These are phyloP conservation scores for Suhomyces maxii DNA, from an alignment of 1,139 yeast species.

Conservation along the genomic window DNA sequence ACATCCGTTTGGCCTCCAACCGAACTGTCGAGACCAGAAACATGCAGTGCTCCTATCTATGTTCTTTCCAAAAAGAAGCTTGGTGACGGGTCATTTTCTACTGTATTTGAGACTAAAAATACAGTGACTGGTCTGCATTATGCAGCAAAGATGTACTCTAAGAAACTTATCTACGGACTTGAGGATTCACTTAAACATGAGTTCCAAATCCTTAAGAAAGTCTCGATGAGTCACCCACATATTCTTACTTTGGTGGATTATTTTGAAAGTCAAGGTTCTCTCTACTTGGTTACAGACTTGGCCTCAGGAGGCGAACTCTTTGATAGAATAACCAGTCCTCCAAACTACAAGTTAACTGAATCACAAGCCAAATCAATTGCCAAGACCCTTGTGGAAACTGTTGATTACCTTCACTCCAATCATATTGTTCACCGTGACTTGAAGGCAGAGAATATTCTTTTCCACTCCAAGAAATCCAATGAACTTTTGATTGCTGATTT, in stretches of 20 bases:
- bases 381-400: constrained; percentile 28
- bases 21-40: constrained; percentile 13
- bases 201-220: constrained; percentile 52
- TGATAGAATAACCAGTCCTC: constrained; percentile 54
- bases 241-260: constrained; percentile 65
- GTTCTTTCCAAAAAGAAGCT: constrained; percentile 29
- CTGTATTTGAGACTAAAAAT: constrained; percentile 41
- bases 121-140: constrained; percentile 32
- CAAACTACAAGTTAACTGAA: constrained; percentile 39
- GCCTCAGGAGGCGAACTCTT: constrained; percentile 74
- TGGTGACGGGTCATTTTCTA: constrained; percentile 43
- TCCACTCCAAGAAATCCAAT: constrained; percentile 34
- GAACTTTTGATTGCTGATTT: constrained; percentile 66
- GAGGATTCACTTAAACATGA: constrained; percentile 51
- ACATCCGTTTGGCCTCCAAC: constrained; percentile 21
- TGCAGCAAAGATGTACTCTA: constrained; percentile 41
- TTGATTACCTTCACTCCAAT: constrained; percentile 32
- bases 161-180: constrained; percentile 35
- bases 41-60: constrained; percentile 24
- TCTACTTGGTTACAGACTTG: constrained; percentile 65
- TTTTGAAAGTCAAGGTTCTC: constrained; percentile 62
- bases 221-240: constrained; percentile 44
- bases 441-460: constrained; percentile 43
- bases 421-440: constrained; percentile 44
- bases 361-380: constrained; percentile 49